These are phyloP conservation scores for Capsicum baccatum DNA, from an alignment of 257 asterid genomes.

Conservation along the genomic window DNA sequence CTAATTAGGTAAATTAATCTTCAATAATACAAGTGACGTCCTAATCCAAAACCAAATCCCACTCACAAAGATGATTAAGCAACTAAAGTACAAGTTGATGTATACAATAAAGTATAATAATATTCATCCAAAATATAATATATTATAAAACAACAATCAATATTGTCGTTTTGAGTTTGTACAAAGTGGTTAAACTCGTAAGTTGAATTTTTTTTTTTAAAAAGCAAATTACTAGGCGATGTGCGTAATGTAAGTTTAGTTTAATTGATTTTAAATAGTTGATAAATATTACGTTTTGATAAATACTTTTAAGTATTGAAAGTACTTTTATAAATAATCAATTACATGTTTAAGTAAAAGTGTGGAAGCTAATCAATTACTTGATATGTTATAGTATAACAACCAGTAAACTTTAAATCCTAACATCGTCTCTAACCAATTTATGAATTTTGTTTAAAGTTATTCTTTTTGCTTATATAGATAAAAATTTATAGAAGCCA, in stretches of 20 bases:
- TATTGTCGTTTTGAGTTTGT: not conserved
- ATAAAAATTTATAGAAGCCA: not conserved
- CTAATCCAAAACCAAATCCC: slow-evolving; percentile 53
- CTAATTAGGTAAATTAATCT: slow-evolving; percentile 26
- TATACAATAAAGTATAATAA: not conserved
- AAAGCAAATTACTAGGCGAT: no score
- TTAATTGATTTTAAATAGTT: no score
- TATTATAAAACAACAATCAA: not conserved
- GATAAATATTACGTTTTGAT: no score
- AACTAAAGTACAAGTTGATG: slow-evolving; percentile 9
- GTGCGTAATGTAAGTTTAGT: no score
- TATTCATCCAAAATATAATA: not conserved
- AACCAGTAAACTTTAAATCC: no score
- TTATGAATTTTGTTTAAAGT: not conserved
- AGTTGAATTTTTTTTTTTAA: no score
- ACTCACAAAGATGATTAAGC: slow-evolving; percentile 36
- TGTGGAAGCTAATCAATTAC: not conserved
- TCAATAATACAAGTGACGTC: slow-evolving; percentile 32
- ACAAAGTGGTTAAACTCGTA: no score
- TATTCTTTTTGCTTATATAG: not conserved
- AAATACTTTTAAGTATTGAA: no score
- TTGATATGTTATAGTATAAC: no score
- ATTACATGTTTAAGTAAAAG: not conserved
- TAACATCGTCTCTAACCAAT: no score
- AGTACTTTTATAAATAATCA: no score